Evolutionary conservation across 768 basidiomycete species (phyloP).

Genomic region (Paxillus ammoniavirescens): DNA sequence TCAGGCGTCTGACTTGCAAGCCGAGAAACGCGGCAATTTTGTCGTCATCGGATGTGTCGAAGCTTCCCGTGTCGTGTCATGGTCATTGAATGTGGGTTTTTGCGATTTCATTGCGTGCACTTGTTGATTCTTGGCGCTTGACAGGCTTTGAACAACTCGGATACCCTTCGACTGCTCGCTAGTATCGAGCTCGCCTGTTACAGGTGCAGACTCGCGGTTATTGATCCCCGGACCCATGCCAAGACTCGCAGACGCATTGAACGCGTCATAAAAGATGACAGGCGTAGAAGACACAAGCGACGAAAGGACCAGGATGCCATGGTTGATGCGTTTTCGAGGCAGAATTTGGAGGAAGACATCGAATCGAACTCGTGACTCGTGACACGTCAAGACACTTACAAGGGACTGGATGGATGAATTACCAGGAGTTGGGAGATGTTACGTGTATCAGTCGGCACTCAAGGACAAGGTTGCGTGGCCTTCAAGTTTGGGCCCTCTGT

Average conservation of each 20-base stretch:
- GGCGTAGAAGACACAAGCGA: slow-evolving; percentile 74
- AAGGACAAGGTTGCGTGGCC: slow-evolving; percentile 11
- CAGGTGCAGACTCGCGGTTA: slow-evolving; percentile 63
- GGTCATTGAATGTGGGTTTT: slow-evolving; percentile 74
- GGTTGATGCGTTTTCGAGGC: slow-evolving; percentile 72
- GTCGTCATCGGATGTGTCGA: slow-evolving; percentile 82
- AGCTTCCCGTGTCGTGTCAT: slow-evolving; percentile 70
- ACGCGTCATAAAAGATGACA: slow-evolving; percentile 82
- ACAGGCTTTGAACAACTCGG: slow-evolving; percentile 79
- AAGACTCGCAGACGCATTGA: slow-evolving; percentile 72
- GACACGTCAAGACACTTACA: slow-evolving; percentile 1
- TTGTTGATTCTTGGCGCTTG: slow-evolving; percentile 11
- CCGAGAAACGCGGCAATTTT: slow-evolving; percentile 86
- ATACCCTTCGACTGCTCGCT: slow-evolving; percentile 77
- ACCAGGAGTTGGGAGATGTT: neutral
- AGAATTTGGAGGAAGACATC: slow-evolving; percentile 36
- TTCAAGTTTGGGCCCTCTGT: slow-evolving; percentile 4
- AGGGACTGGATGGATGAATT: slow-evolving; percentile 4
- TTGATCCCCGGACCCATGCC: slow-evolving; percentile 64
- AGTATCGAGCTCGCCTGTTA: slow-evolving; percentile 86
- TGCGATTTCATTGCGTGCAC: slow-evolving; percentile 3
- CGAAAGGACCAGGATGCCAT: slow-evolving; percentile 84
- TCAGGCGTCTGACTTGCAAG: slow-evolving; percentile 70
- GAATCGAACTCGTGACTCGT: slow-evolving; percentile 26
- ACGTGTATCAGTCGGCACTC: neutral